Evolutionary conservation across 129 eudicot species (phyloP).

Genomic region (Arctium lappa): DNA sequence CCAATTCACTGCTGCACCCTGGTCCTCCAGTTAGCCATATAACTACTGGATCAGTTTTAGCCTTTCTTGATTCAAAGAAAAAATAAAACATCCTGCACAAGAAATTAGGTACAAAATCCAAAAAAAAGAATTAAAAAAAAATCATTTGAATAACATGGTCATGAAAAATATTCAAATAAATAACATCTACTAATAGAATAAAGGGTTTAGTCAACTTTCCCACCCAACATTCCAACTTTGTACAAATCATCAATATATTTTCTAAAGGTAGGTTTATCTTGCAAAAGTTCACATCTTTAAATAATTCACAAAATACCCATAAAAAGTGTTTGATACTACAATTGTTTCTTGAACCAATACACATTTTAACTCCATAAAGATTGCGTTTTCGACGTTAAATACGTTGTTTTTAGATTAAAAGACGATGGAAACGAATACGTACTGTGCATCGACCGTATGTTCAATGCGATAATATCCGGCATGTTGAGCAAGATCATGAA

Average conservation of each 20-base stretch:
- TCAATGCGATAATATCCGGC: conserved; percentile 80
- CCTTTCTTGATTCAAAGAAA: conserved; percentile 79
- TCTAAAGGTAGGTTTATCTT: conserved; percentile 17
- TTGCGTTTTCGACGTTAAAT: conserved; percentile 1
- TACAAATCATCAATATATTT: conserved; percentile 19
- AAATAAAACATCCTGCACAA: conserved; percentile 86
- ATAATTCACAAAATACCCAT: neutral
- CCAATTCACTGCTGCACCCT: conserved; percentile 84
- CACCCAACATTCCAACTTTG: conserved; percentile 30
- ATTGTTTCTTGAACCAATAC: neutral
- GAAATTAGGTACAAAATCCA: neutral
- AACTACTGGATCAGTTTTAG: conserved; percentile 69
- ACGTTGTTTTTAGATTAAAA: neutral
- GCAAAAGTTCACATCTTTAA: conserved; percentile 5
- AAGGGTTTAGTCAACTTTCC: conserved; percentile 17
- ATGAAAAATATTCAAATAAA: conserved; percentile 1
- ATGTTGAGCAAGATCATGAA: conserved; percentile 73
- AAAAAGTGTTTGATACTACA: neutral
- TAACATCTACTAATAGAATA: conserved; percentile 20
- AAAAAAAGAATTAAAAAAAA: neutral
- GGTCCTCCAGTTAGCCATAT: conserved; percentile 96
- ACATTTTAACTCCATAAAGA: conserved; percentile 9
- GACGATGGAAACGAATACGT: neutral
- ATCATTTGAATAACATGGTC: neutral
- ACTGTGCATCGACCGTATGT: conserved; percentile 80